phyloP scores from a whole-genome alignment of 306 rosid genomes.

The Castanea crenata region DNA sequence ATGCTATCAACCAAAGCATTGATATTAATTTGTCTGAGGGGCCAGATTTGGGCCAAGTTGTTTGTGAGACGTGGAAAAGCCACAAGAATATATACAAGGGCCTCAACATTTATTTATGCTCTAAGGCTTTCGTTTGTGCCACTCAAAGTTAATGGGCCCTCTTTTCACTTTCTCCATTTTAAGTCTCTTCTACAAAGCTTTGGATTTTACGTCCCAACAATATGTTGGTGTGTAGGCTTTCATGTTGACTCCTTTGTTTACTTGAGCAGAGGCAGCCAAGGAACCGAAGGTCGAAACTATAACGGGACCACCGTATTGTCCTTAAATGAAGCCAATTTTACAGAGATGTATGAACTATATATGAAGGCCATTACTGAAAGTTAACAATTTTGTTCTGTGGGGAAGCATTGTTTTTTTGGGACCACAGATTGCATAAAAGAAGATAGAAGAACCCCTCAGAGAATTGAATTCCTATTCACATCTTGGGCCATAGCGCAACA shows the following conservation, averaged over 20 bases:
- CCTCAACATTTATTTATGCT: constrained; percentile 2
- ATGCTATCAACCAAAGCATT: constrained; percentile 28
- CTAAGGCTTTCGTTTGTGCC: not conserved
- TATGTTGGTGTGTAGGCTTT: constrained; percentile 34
- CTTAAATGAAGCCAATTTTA: not conserved
- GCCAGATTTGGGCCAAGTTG: constrained; percentile 28
- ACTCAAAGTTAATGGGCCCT: constrained; percentile 4
- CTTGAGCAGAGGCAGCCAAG: constrained; percentile 15
- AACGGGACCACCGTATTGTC: constrained; percentile 20
- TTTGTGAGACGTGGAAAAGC: constrained; percentile 18
- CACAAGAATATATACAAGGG: constrained; percentile 10
- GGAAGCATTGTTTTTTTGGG: not conserved
- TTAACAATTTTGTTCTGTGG: not conserved
- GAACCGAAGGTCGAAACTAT: not conserved
- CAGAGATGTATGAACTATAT: not conserved
- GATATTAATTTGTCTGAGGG: constrained; percentile 25
- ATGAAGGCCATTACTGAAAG: not conserved
- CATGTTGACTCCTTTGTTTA: constrained; percentile 32
- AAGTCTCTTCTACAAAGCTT: not conserved
- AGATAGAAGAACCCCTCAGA: not conserved
- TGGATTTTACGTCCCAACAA: constrained; percentile 23
- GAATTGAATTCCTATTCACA: too few species aligned
- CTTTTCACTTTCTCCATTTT: not conserved
- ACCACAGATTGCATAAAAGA: not conserved
- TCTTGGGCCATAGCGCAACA: not conserved